Percentiles rank a stretch among this genome's conserved stretches.
phyloP scores from a whole-genome alignment of 2,329 filamentous ascomycete genomes.

The Colletotrichum musicola region DNA sequence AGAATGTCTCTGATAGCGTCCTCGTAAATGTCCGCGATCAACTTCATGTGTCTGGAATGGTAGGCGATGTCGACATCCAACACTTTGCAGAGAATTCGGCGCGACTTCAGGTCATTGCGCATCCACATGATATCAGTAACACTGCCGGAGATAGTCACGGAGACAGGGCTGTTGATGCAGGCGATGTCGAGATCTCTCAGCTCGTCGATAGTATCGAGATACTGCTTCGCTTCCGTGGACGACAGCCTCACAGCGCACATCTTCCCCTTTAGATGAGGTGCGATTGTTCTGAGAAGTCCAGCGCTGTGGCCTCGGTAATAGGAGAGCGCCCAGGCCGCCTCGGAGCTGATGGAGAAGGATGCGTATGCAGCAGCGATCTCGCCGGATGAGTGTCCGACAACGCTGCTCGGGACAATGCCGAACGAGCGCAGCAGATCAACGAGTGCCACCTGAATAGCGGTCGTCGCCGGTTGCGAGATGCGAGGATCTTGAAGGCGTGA shows the following conservation, averaged over 20 bases:
- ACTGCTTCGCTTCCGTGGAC: slow-evolving; percentile 42
- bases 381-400: slow-evolving; percentile 61
- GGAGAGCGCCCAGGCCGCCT: slow-evolving; percentile 56
- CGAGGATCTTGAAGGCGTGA: slow-evolving; percentile 50
- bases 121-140: slow-evolving; percentile 47
- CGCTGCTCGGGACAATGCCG: slow-evolving; percentile 48
- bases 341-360: slow-evolving; percentile 49
- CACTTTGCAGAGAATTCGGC: slow-evolving; percentile 50
- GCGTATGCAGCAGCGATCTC: slow-evolving; percentile 62
- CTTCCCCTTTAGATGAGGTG: slow-evolving; percentile 49
- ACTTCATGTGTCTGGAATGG: slow-evolving; percentile 59
- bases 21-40: slow-evolving; percentile 53
- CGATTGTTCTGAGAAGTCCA: slow-evolving; percentile 44
- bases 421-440: slow-evolving; percentile 54
- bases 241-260: slow-evolving; percentile 59
- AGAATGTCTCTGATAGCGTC: slow-evolving; percentile 44
- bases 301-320: slow-evolving; percentile 56
- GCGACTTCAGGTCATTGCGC: slow-evolving; percentile 47
- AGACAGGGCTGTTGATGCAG: slow-evolving; percentile 59
- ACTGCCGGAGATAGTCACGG: slow-evolving; percentile 59
- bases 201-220: slow-evolving; percentile 42
- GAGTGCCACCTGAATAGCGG: slow-evolving; percentile 57
- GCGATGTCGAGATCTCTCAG: slow-evolving; percentile 51
- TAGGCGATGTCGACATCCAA: slow-evolving; percentile 57
- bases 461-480: slow-evolving; percentile 57